Evolutionary conservation across 2,329 filamentous ascomycete genomes (phyloP), one percentile per base, ranked within the genome.

Genomic region (Ophiostoma quercus): DNA sequence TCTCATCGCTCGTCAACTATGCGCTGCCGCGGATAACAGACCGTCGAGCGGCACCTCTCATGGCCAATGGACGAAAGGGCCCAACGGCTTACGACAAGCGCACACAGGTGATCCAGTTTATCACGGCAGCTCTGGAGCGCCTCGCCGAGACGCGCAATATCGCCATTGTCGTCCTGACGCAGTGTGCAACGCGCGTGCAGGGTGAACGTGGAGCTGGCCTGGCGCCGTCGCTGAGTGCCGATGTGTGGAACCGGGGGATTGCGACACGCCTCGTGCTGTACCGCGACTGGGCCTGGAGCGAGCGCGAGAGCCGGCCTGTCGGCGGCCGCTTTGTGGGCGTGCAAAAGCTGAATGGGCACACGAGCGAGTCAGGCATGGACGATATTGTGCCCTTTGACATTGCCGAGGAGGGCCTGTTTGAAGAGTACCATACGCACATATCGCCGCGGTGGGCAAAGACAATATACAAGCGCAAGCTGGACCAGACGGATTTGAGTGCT

Each of bases 111-210:
- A 79, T 89, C 7, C 85, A 88, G 74, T 83, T 82, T 70, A 83
- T 96, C 37, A 87, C 92, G 71, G 88, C 86, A 70, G 86, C 89
- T 3, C 80, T 97, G 12, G 86, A 90, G 72, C 94, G 90, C 75
- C 84, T 96, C 12, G 92, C 94, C 4, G 88, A 90, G 12, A 85
- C 89, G 39, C 85, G 87, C 73, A 85, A 91, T 75, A 83, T 94
- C 68, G 90, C 92, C 32, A 83, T 96, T 60, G 82, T 97, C 2
- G 78, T 95, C 25, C 84, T 93, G 67, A 92, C 89, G 51, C 93
- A 96, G 77, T 92, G 90, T 71, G 90, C 89, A 60, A 96, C 92
- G n/a, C 90, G 89, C 74, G 89, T 96, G 80, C 88, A 90, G 72
- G 82, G 83, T 3, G 88, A 84, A 81, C 73, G 85, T 1, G 22